Evolutionary conservation across 2,329 filamentous ascomycete genomes (phyloP), one percentile per base, ranked within the genome.

Genomic region (Botryosphaeria dothidea): DNA sequence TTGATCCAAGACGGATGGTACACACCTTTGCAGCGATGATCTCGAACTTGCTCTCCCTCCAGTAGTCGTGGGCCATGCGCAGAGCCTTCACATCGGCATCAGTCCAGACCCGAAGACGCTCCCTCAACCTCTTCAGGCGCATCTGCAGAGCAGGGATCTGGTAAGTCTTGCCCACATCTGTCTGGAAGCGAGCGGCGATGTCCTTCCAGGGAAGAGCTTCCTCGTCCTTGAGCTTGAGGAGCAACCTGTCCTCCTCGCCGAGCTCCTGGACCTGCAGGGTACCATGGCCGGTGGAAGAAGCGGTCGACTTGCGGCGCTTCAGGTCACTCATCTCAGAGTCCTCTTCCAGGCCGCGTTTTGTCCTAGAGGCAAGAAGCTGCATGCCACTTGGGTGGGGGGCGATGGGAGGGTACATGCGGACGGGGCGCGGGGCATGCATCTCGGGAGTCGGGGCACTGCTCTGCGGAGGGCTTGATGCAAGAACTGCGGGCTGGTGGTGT

Each of bases 151-250:
- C 82, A 3, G 83, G 81, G 56, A 84, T 81, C 67, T 84, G 80
- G 67, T 82, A 81, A 4, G 73, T 76, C 69, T 83, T 81, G 64
- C 81, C 81, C 29, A 81, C 74, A 31, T 84, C 81, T 13, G 76
- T 77, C 64, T 81, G 77, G 71, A 85, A 84, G 23, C 80, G 80
- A 6, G 77, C 75, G 8, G 81, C 81, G 66, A 85, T 85, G 65
- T 84, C 83, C 70, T 85, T 85, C 83, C 83, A 85, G 0, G 83
- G 80, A 63, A 85, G 78, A 34, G 74, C 78, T 64, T 85, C 82
- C 56, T 84, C 81, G 65, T 85, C 82, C 65, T 84, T 84, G 52
- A 85, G 76, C 66, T 79, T 76, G 17, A 85, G 73, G 9, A 85
- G 78, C 21, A 84, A 72, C 49, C 77, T 65, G 76, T 85, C 83